Base-by-base conservation (phyloP, 2,329 filamentous ascomycete genomes). In the Talaromyces piceae region DNA sequence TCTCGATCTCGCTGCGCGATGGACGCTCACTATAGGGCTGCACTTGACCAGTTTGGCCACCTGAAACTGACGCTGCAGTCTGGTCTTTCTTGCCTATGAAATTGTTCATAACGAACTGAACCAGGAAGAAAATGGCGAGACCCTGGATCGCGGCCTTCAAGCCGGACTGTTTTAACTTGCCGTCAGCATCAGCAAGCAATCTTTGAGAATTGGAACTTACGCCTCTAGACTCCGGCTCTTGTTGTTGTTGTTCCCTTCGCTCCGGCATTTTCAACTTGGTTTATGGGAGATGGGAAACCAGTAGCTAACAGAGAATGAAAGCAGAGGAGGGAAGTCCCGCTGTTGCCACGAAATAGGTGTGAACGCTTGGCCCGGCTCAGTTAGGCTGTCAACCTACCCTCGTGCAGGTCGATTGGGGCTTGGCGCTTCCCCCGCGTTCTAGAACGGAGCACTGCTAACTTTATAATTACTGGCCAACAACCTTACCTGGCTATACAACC, bases 1-100 rank as follows among this genome's bases (percentile, higher is more conserved):
- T 56, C 47, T 63, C 51, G 50, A 69, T 58, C 51, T 69, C 63
- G 55, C 60, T 64, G 37, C 69, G 65, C 54, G 75, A 68, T n/a
- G 86, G 84, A 47, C 86, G 80, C 54, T 84, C 74, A 49, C 77
- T 73, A 64, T 83, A 90, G 16, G 82, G 70, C 25, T 85, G 83
- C 50, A 88, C 82, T 33, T 57, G 60, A 41, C 56, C 61, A 13
- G 60, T 48, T 31, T 57, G 57, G n/a, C 52, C 55, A 13, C 33
- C 33, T 4, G 33, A 18, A 18, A 52, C 54, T 26, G 58, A 54
- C n/a, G 56, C 54, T 27, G 59, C 54, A 52, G 56, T 61, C 43
- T 64, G 59, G 30, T 63, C 60, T 46, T 67, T 67, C 20, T 61
- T 61, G 47, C 75, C 73, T 57, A 81, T 74, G 63, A 81, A 76